Evolutionary conservation across 805 yeast species (phyloP).

Genomic region (Kregervanrija delftensis): DNA sequence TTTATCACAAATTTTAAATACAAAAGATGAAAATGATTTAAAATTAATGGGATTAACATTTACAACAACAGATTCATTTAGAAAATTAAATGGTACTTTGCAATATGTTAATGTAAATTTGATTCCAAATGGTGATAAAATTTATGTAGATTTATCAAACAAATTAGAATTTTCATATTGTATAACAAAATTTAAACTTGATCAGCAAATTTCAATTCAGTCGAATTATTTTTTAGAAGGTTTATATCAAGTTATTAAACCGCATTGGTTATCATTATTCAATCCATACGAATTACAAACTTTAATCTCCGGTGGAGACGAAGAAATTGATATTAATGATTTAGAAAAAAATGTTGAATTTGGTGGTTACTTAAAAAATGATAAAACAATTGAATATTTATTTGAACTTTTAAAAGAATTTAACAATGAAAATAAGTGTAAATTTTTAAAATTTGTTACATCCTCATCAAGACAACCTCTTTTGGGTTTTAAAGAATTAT

Average conservation of each 20-base stretch:
- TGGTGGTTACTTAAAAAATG: slow-evolving; percentile 53
- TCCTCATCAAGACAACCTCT: slow-evolving; percentile 90
- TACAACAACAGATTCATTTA: slow-evolving; percentile 47
- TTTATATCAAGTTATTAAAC: slow-evolving; percentile 56
- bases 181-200: slow-evolving; percentile 72
- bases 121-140: slow-evolving; percentile 49
- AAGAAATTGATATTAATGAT: slow-evolving; percentile 65
- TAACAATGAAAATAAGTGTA: slow-evolving; percentile 51
- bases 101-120: slow-evolving; percentile 45
- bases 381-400: slow-evolving; percentile 54
- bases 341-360: slow-evolving; percentile 55
- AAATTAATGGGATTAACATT: slow-evolving; percentile 59
- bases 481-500: slow-evolving; percentile 69
- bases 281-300: slow-evolving; percentile 77
- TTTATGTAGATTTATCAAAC: slow-evolving; percentile 53
- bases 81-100: slow-evolving; percentile 12
- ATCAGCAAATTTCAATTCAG: slow-evolving; percentile 51
- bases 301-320: slow-evolving; percentile 74
- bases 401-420: slow-evolving; percentile 76
- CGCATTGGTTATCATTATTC: slow-evolving; percentile 78
- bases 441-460: slow-evolving; percentile 80
- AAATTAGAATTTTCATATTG: slow-evolving; percentile 69
- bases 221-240: slow-evolving; percentile 65
- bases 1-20: slow-evolving; percentile 51
- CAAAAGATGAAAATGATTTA: slow-evolving; percentile 47